Conservation (phyloP, 2,329 filamentous ascomycete genomes). For the Daldinia sp. region DNA sequence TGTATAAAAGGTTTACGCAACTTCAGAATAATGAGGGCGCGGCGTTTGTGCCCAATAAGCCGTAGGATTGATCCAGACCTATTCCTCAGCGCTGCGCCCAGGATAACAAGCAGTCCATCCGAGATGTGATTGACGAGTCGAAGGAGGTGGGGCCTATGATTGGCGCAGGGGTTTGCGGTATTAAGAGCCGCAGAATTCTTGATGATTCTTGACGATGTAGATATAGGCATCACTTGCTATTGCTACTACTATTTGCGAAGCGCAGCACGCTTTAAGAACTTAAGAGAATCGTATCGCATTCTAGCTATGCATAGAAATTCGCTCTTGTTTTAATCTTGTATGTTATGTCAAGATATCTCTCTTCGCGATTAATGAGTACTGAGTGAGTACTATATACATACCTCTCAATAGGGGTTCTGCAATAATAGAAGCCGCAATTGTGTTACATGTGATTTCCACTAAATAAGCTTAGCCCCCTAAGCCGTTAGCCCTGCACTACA, state of each 20-base stretch:
- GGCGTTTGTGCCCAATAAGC: not conserved
- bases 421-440: too few species aligned
- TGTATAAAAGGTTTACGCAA: conserved; percentile 29
- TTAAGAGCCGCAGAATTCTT: not conserved
- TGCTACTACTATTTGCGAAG: conserved; percentile 3
- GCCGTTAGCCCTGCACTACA: not conserved
- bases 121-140: conserved; percentile 1
- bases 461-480: too few species aligned
- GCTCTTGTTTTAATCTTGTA: not conserved
- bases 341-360: not conserved
- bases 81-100: not conserved
- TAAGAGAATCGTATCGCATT: conserved; percentile 10
- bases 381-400: not conserved
- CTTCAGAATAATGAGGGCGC: conserved; percentile 19
- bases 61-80: conserved; percentile 10
- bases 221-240: conserved; percentile 3
- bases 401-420: too few species aligned
- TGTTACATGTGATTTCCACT: not conserved
- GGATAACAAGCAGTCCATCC: conserved; percentile 9
- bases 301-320: not conserved
- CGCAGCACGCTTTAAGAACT: conserved; percentile 15
- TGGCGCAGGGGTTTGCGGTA: not conserved
- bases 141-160: not conserved
- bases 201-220: conserved; percentile 8
- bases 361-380: not conserved